phyloP scores from a whole-genome alignment of 768 basidiomycete genomes.

The Tylopilus cervinicoccineus region DNA sequence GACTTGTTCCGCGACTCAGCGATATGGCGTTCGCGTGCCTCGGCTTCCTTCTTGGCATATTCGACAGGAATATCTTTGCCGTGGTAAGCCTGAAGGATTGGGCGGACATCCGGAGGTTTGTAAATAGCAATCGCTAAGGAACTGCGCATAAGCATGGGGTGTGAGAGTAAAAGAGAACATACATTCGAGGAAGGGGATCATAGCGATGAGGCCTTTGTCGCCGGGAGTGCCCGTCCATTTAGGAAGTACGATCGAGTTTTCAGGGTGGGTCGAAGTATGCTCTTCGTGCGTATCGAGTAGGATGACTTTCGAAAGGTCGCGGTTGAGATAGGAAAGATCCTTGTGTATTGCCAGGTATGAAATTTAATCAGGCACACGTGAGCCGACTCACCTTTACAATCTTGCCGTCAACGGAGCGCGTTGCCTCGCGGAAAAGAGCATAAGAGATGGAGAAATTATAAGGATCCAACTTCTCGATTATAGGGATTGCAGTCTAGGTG shows the following conservation, averaged over 20 bases:
- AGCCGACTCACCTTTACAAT: conserved; percentile 68
- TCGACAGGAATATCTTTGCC: conserved; percentile 88
- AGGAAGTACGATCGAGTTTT: conserved; percentile 81
- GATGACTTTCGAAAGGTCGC: conserved; percentile 87
- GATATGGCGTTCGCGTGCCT: conserved; percentile 69
- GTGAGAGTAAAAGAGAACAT: conserved; percentile 18
- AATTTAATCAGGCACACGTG: background rate
- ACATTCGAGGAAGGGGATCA: conserved; percentile 98
- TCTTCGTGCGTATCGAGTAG: conserved; percentile 82
- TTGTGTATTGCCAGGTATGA: conserved; percentile 24
- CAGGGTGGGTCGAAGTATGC: conserved; percentile 74
- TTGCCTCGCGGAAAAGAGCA: conserved; percentile 90
- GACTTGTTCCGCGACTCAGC: conserved; percentile 72
- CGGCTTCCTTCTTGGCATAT: conserved; percentile 85
- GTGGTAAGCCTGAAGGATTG: conserved; percentile 76
- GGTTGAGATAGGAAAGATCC: conserved; percentile 93
- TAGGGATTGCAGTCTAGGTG: conserved; percentile 77
- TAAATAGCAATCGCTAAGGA: conserved; percentile 85
- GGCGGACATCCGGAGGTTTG: conserved; percentile 81
- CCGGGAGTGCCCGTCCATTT: conserved; percentile 82
- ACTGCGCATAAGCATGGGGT: background rate
- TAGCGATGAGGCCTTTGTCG: conserved; percentile 69
- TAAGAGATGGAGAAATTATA: conserved; percentile 88
- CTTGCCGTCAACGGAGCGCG: conserved; percentile 75
- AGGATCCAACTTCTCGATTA: conserved; percentile 91